phyloP scores from a whole-genome alignment of 257 asterid genomes.

The Scutellaria baicalensis region DNA sequence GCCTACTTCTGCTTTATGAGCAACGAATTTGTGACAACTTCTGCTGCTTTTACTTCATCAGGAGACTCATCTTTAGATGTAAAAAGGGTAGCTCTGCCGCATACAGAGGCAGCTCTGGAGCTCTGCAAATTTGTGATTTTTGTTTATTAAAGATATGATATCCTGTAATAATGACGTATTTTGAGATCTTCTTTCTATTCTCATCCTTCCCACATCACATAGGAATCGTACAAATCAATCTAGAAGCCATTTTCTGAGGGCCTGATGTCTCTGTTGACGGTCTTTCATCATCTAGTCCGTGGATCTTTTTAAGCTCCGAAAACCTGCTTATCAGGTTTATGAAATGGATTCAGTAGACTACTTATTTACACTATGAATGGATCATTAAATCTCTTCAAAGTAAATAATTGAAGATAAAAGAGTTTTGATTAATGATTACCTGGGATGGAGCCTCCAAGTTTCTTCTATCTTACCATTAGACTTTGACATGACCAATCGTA shows the following conservation, averaged over 20 bases:
- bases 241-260: conserved; percentile 85
- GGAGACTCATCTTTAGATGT: no score
- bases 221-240: conserved; percentile 62
- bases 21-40: no score
- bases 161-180: no score
- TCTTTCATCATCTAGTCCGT: conserved; percentile 77
- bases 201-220: no score
- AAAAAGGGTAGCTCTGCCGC: no score
- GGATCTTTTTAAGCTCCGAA: conserved; percentile 62
- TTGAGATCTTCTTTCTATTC: no score
- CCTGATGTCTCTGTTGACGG: conserved; percentile 58
- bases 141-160: no score
- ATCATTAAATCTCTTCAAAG: not conserved
- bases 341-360: not conserved
- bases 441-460: conserved; percentile 62
- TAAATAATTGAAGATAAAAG: not conserved
- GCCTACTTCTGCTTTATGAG: no score
- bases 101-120: no score
- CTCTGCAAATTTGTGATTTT: no score
- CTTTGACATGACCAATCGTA: conserved; percentile 86
- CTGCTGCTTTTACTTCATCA: no score
- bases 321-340: conserved; percentile 53
- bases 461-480: conserved; percentile 40
- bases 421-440: conserved; percentile 34
- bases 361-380: not conserved